Conservation (phyloP, 2,329 filamentous ascomycete species). For the Mycosphaerelloides madeirae region DNA sequence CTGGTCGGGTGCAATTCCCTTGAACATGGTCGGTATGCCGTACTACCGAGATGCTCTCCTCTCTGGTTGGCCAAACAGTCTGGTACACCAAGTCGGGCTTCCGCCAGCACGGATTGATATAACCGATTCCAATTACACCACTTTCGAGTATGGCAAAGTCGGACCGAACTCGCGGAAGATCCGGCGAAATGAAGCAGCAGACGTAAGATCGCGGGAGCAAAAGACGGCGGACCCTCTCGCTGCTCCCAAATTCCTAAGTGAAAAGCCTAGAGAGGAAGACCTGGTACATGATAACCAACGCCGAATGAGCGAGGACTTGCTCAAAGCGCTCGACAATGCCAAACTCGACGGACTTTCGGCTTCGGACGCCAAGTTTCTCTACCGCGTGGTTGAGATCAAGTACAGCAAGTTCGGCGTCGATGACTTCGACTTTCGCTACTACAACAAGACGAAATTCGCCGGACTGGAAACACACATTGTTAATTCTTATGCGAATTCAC, state of each 20-base stretch:
- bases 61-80: conserved; percentile 83
- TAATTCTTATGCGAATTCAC: conserved; percentile 91
- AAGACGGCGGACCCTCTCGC: conserved; percentile 58
- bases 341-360: conserved; percentile 68
- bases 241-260: conserved; percentile 90
- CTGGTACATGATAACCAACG: conserved; percentile 38
- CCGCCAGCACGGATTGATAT: conserved; percentile 66
- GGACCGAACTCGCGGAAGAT: conserved; percentile 54
- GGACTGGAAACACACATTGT: conserved; percentile 93
- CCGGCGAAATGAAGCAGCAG: conserved; percentile 70
- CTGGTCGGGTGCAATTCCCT: conserved; percentile 60
- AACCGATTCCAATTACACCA: conserved; percentile 63
- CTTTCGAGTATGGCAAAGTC: conserved; percentile 61
- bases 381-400: conserved; percentile 93
- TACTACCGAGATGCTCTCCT: conserved; percentile 85
- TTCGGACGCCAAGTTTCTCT: conserved; percentile 80
- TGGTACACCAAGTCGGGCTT: conserved; percentile 79
- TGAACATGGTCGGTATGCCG: conserved; percentile 85
- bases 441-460: conserved; percentile 88
- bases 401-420: conserved; percentile 99
- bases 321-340: conserved; percentile 61
- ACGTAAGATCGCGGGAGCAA: conserved; percentile 45
- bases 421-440: conserved; percentile 97
- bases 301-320: conserved; percentile 52
- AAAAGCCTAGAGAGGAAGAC: conserved; percentile 67